phyloP scores from a whole-genome alignment of 495 filamentous ascomycete genomes.

The Hypomontagnella monticulosa region DNA sequence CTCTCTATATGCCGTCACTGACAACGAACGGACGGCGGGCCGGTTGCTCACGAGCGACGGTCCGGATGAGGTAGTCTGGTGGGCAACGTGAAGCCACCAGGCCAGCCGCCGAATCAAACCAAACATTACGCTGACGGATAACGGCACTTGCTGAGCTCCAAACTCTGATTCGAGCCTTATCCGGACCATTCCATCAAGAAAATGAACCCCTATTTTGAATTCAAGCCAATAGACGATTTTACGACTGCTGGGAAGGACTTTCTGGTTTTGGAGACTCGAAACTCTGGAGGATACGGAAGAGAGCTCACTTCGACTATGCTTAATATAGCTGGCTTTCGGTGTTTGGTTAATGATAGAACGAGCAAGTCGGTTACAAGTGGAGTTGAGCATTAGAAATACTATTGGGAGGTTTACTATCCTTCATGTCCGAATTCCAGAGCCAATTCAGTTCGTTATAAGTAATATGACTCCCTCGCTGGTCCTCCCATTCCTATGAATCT shows the following conservation, averaged over 20 bases:
- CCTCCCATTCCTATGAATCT: neutral
- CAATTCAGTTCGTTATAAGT: constrained; percentile 41
- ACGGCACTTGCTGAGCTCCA: neutral
- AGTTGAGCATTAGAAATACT: constrained; percentile 27
- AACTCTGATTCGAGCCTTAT: constrained; percentile 9
- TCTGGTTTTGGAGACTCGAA: constrained; percentile 23
- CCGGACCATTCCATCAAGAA: neutral
- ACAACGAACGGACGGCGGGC: constrained; percentile 3
- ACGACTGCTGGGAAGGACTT: constrained; percentile 27
- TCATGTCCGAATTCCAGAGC: constrained; percentile 43
- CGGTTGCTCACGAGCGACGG: constrained; percentile 14
- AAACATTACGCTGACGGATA: neutral
- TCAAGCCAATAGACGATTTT: constrained; percentile 42
- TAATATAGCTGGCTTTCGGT: constrained; percentile 25
- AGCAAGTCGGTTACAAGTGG: constrained; percentile 25
- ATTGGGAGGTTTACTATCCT: constrained; percentile 43
- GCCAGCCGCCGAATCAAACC: neutral
- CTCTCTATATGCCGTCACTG: neutral
- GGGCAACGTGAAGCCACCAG: constrained; percentile 28
- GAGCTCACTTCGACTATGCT: constrained; percentile 14
- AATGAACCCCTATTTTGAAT: constrained; percentile 28
- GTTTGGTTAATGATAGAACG: constrained; percentile 26
- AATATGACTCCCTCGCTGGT: constrained; percentile 28
- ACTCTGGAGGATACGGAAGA: constrained; percentile 15
- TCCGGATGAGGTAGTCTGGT: constrained; percentile 11